These are phyloP conservation scores for Escovopsis weberi DNA, from an alignment of 2,329 filamentous ascomycete species.

Conservation along the genomic window DNA sequence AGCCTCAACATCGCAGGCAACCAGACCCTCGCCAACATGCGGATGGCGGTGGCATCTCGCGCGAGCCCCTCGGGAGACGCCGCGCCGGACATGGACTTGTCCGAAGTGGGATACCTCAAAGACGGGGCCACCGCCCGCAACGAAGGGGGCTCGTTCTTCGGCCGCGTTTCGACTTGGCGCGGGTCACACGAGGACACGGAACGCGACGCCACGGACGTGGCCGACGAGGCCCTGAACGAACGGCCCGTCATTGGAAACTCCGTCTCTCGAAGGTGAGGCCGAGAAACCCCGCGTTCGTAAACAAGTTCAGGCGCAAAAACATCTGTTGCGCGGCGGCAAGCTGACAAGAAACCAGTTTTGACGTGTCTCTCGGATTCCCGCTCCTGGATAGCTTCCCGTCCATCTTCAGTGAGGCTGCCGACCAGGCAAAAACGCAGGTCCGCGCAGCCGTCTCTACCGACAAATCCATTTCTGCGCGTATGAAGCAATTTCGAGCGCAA, in stretches of 20 bases:
- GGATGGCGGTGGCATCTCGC: slow-evolving; percentile 41
- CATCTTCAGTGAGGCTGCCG: slow-evolving; percentile 43
- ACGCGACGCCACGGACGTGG: slow-evolving; percentile 2
- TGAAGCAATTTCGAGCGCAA: slow-evolving; percentile 51
- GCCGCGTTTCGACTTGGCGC: slow-evolving; percentile 13
- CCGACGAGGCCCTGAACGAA: slow-evolving; percentile 1
- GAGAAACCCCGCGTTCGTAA: neutral
- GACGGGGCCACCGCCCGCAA: neutral
- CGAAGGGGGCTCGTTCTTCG: slow-evolving; percentile 11
- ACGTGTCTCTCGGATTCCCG: slow-evolving; percentile 50
- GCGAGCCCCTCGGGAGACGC: slow-evolving; percentile 14
- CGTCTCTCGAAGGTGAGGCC: slow-evolving; percentile 14
- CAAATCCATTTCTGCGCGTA: slow-evolving; percentile 51
- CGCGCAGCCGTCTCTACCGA: slow-evolving; percentile 57
- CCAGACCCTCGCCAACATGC: slow-evolving; percentile 62
- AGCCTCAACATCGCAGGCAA: slow-evolving; percentile 62
- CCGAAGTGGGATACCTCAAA: slow-evolving; percentile 12
- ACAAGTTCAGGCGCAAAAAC: neutral
- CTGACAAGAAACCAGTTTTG: slow-evolving; percentile 21
- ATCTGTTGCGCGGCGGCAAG: too few relatives aligned
- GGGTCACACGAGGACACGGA: slow-evolving; percentile 5
- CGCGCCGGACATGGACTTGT: slow-evolving; percentile 16
- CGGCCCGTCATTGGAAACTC: slow-evolving; percentile 14
- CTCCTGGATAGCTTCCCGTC: slow-evolving; percentile 71
- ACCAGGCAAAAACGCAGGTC: slow-evolving; percentile 23